Percentiles rank a stretch among this genome's conserved stretches.
Evolutionary conservation across 345 rosid genomes (phyloP).

Genomic region (Aegle marmelos): DNA sequence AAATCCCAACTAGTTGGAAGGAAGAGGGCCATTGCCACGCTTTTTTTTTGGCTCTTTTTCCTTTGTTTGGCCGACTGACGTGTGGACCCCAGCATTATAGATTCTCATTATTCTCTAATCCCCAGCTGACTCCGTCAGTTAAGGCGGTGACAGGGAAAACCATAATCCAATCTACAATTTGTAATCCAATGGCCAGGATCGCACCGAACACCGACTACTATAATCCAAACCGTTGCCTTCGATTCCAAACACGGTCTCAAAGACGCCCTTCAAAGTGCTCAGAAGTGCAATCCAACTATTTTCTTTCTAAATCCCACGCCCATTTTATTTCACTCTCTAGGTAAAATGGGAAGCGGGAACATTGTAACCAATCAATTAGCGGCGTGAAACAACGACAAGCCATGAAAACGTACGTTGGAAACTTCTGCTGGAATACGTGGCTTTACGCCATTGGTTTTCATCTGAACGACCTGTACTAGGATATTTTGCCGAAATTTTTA

Average conservation of each 20-base stretch:
- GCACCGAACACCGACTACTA: conserved; percentile 15
- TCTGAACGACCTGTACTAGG: neutral
- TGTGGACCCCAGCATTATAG: neutral
- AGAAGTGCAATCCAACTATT: neutral
- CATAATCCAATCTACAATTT: neutral
- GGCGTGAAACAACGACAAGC: neutral
- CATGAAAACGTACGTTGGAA: neutral
- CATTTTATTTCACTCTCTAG: neutral
- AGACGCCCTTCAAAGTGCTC: conserved; percentile 1
- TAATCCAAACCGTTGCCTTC: conserved; percentile 16
- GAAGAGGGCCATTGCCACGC: neutral
- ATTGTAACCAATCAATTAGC: too few relatives aligned
- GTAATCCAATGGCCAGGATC: conserved; percentile 18
- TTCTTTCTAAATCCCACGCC: neutral
- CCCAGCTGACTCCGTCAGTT: conserved; percentile 22
- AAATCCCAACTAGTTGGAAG: neutral
- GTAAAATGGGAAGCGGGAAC: too few relatives aligned
- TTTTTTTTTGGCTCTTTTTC: neutral
- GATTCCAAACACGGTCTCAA: conserved; percentile 5
- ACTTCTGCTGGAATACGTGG: neutral
- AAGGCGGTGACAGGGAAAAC: conserved; percentile 30
- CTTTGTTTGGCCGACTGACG: neutral
- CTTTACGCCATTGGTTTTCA: neutral
- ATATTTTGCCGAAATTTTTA: neutral
- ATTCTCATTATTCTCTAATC: neutral